Percentiles rank a stretch among this genome's conserved stretches.
Conservation (phyloP, 106 monocot genomes). For the Dendrobium catenatum region DNA sequence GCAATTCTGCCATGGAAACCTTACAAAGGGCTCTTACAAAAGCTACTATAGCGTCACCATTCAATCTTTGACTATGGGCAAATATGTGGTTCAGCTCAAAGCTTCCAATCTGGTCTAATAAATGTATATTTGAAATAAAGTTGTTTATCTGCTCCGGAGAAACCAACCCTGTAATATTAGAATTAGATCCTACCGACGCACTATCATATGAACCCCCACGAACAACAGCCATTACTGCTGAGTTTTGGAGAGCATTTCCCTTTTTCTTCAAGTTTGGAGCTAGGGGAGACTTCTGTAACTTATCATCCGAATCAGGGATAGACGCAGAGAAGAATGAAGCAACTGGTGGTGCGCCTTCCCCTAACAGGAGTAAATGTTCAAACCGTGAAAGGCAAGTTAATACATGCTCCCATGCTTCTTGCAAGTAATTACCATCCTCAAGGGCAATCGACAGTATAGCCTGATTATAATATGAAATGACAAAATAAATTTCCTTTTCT, state of each 20-base stretch:
- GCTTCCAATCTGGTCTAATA: constrained; percentile 87
- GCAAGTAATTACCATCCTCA: constrained; percentile 92
- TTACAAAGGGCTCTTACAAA: constrained; percentile 98
- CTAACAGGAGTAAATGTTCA: constrained; percentile 86
- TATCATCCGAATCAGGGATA: constrained; percentile 51
- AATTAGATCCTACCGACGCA: constrained; percentile 39
- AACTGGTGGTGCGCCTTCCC: constrained; percentile 91
- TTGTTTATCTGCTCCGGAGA: constrained; percentile 85
- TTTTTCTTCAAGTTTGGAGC: constrained; percentile 54
- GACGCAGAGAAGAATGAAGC: constrained; percentile 73
- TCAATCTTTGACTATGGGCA: constrained; percentile 90
- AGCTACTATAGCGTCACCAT: constrained; percentile 95
- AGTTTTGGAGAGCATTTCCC: constrained; percentile 85
- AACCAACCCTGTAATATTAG: constrained; percentile 56
- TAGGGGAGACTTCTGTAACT: constrained; percentile 39
- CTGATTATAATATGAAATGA: constrained; percentile 27
- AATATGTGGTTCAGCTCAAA: constrained; percentile 97
- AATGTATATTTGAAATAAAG: constrained; percentile 86
- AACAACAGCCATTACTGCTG: constrained; percentile 84
- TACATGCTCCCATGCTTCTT: constrained; percentile 94
- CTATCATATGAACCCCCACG: constrained; percentile 98
- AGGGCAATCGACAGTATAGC: constrained; percentile 96
- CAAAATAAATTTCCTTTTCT: not conserved
- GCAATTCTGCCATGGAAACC: constrained; percentile 85
- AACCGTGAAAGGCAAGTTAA: constrained; percentile 96